phyloP scores from a whole-genome alignment of 148 eudicot species.

The Tetragonia tetragonoides region DNA sequence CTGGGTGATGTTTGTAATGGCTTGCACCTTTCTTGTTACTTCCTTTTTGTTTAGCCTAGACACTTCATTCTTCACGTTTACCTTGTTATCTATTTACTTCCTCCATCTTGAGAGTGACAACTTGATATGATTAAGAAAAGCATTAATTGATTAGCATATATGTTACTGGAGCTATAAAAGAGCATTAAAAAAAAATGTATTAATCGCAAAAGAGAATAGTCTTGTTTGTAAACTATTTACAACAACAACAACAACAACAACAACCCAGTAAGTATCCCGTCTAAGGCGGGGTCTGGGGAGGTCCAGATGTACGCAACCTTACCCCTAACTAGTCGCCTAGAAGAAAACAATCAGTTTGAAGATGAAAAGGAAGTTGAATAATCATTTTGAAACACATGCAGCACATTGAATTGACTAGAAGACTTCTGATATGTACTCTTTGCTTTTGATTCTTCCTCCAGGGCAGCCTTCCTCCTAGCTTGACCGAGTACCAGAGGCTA shows the following conservation, averaged over 20 bases:
- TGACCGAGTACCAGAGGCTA: constrained; percentile 88
- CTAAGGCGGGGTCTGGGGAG: too few species aligned
- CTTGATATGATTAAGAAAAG: not conserved
- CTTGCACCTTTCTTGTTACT: not conserved
- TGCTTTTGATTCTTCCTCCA: constrained; percentile 34
- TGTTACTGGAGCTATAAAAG: not conserved
- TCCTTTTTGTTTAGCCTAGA: not conserved
- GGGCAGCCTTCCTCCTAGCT: constrained; percentile 69
- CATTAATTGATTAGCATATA: too few species aligned
- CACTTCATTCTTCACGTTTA: not conserved
- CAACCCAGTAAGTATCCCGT: too few species aligned
- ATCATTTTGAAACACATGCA: not conserved
- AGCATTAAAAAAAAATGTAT: not conserved
- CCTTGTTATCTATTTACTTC: not conserved
- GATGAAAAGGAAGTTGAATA: not conserved
- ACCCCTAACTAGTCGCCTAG: too few species aligned
- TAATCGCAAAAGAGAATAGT: too few species aligned
- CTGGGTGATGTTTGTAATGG: too few species aligned
- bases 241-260: too few species aligned
- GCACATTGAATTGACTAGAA: not conserved
- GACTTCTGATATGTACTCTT: constrained; percentile 2
- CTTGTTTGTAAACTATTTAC: not conserved
- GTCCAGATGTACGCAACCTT: too few species aligned
- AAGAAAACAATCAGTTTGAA: too few species aligned
- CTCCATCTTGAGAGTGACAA: not conserved